Evolutionary conservation across 208 protist genomes (phyloP), one percentile per base, ranked within the genome.

Genomic region (Acanthamoeba healyi): DNA sequence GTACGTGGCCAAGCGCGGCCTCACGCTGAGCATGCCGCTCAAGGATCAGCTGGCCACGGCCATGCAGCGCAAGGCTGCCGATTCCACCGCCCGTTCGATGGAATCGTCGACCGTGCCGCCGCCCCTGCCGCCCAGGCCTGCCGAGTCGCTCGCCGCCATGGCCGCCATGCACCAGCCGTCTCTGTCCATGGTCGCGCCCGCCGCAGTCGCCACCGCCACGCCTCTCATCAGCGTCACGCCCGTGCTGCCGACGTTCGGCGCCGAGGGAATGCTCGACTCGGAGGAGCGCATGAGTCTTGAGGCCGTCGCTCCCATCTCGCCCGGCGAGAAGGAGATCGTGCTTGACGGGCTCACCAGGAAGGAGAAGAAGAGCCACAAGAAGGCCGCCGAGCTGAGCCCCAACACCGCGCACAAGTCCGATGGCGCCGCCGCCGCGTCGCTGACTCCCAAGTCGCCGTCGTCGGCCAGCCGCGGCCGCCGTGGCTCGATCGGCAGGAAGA

Each of bases 241-340:
- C 22, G 4, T 2, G 38, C 72, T 51, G 72, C 12, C 34, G 40
- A 29, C 24, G 72, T 44, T 6, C 5, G 72, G 22, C 17, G 72
- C 46, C 10, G 38, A 54, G 40, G 72, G 40, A 14, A 82, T 34
- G 65, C n/a, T 74, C 9, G 72, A 82, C 38, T 34, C 19, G 19
- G 72, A 82, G 72, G 40, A 82, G 72, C 38, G 42, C 9, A 44
- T 44, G 40, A 3, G 24, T 51, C 34, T 51, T 3, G 38, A 12
- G 7, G 38, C 9, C 19, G 72, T 82, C 5, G 72, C 72, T 10
- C 72, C 72, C 19, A 82, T 82, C 38, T 51, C 51, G 40, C 72
- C 72, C 22, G 72, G 72, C 15, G 72, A 82, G 72, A 82, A 22
- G 12, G 72, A 82, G 72, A 82, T 82, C 72, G 24, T 29, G 38